phyloP scores from a whole-genome alignment of 116 monocot genomes.

The Posidonia oceanica region DNA sequence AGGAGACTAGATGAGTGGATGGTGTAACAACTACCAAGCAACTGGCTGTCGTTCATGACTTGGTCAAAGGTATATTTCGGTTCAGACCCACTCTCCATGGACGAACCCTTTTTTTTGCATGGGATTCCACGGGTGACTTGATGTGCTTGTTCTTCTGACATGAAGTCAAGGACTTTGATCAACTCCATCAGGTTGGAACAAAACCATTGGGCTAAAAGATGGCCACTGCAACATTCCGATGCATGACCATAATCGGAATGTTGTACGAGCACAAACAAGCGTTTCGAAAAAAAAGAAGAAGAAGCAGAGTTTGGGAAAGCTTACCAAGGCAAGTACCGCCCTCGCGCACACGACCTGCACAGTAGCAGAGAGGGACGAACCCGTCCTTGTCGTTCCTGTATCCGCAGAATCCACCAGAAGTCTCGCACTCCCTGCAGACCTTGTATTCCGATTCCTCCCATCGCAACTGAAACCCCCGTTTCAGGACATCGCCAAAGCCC shows the following conservation, averaged over 20 bases:
- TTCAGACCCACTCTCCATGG: too few relatives aligned
- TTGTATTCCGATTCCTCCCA: background rate
- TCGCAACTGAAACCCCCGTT: conserved; percentile 11
- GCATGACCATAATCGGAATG: background rate
- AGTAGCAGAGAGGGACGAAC: conserved; percentile 7
- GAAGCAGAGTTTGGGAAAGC: background rate
- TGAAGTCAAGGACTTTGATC: background rate
- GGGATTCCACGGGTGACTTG: too few relatives aligned
- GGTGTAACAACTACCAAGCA: too few relatives aligned
- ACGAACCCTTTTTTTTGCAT: too few relatives aligned
- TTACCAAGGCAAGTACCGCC: background rate
- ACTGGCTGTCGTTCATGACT: too few relatives aligned
- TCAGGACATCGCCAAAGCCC: background rate
- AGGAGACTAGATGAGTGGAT: too few relatives aligned
- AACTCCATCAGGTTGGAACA: background rate
- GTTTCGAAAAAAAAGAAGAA: too few relatives aligned
- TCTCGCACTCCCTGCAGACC: conserved; percentile 14
- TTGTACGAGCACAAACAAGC: background rate
- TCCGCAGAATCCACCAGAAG: conserved; percentile 11
- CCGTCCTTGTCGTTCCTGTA: background rate
- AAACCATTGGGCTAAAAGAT: too few relatives aligned
- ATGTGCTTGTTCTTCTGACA: background rate
- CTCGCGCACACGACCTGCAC: background rate
- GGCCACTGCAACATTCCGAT: background rate
- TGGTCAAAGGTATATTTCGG: too few relatives aligned